These are phyloP conservation scores for Psophocarpus tetragonolobus DNA, from an alignment of 306 rosid species.

Conservation along the genomic window DNA sequence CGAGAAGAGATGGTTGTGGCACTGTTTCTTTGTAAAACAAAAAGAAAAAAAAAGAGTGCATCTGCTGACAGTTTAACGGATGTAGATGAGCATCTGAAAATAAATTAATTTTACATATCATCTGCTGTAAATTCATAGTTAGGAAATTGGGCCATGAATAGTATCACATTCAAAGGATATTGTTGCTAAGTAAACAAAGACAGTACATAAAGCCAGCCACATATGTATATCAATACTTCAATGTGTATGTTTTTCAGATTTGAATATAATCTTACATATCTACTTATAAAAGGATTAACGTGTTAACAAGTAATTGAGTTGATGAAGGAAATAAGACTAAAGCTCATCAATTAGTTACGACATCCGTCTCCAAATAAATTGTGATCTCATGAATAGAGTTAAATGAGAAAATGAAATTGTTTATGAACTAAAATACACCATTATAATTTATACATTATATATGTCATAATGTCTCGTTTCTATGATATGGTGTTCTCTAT, in stretches of 20 bases:
- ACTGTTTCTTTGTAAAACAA: background rate
- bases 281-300: too few relatives aligned
- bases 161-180: slow-evolving; percentile 10
- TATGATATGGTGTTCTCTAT: too few relatives aligned
- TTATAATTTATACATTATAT: too few relatives aligned
- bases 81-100: slow-evolving; percentile 3
- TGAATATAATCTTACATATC: too few relatives aligned
- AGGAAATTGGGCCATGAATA: background rate
- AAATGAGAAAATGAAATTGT: too few relatives aligned
- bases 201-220: background rate
- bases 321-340: too few relatives aligned
- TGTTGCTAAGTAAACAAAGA: background rate
- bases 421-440: too few relatives aligned
- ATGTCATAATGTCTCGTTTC: too few relatives aligned
- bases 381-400: too few relatives aligned
- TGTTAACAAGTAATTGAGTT: too few relatives aligned
- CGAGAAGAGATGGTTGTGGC: background rate
- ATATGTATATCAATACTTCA: background rate
- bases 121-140: background rate
- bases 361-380: too few relatives aligned
- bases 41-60: background rate
- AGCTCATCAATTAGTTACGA: too few relatives aligned
- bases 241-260: background rate
- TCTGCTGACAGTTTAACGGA: background rate
- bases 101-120: background rate